These are phyloP conservation scores for Tylopilus sp. DNA, from an alignment of 1,284 basidiomycete species.

Conservation along the genomic window DNA sequence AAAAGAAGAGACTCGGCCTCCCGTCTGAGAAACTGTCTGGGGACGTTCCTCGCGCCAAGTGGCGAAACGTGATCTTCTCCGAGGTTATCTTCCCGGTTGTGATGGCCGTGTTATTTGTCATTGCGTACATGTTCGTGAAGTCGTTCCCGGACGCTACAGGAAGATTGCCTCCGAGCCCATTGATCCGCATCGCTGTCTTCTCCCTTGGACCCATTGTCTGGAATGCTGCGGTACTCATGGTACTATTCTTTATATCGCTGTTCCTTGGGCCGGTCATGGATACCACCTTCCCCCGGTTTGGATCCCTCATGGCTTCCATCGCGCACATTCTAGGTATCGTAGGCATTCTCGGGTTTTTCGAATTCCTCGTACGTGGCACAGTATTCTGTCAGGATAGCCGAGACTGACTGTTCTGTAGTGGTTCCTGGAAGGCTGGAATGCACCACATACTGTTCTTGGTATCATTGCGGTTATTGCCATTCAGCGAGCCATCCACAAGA, in stretches of 20 bases:
- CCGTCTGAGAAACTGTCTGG: slow-evolving; percentile 92
- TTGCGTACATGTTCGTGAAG: slow-evolving; percentile 88
- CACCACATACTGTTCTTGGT: slow-evolving; percentile 86
- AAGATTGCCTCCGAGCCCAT: slow-evolving; percentile 60
- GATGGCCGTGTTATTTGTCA: slow-evolving; percentile 79
- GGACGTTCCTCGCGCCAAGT: slow-evolving; percentile 85
- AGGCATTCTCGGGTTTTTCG: slow-evolving; percentile 89
- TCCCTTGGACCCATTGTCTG: slow-evolving; percentile 92
- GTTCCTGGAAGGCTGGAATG: slow-evolving; percentile 92
- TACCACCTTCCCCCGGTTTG: slow-evolving; percentile 78
- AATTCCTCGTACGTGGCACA: slow-evolving; percentile 72
- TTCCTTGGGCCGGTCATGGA: slow-evolving; percentile 92
- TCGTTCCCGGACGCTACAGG: slow-evolving; percentile 74
- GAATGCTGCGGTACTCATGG: slow-evolving; percentile 85
- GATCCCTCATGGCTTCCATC: slow-evolving; percentile 83
- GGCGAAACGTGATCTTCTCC: slow-evolving; percentile 83
- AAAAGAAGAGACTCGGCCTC: slow-evolving; percentile 90
- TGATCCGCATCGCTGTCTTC: slow-evolving; percentile 91
- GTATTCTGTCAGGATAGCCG: slow-evolving; percentile 2
- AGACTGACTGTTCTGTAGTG: slow-evolving; percentile 50
- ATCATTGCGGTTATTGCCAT: slow-evolving; percentile 83
- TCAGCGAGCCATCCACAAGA: slow-evolving; percentile 87
- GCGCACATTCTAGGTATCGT: slow-evolving; percentile 77
- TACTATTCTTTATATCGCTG: slow-evolving; percentile 84
- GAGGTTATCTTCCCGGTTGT: slow-evolving; percentile 83